Evolutionary conservation across 495 filamentous ascomycete genomes (phyloP), one percentile per base, ranked within the genome.

Genomic region (Talaromyces trachyspermus): DNA sequence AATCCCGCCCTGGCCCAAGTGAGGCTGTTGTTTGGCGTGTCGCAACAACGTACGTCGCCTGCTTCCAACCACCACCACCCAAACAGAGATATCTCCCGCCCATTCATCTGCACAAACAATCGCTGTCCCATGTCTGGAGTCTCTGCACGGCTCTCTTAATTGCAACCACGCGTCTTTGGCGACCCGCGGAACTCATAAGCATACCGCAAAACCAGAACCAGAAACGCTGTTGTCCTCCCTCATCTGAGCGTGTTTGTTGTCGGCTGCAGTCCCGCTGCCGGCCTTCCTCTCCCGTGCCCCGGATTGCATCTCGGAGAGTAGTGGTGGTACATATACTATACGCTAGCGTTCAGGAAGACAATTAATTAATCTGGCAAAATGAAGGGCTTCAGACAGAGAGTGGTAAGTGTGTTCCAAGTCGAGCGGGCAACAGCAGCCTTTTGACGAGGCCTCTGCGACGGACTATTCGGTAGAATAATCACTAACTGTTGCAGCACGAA

Each of bases 371-470:
- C 25, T 23, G 50, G 50, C 49, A 89, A 79, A 71, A 97, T 98
- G 92, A 96, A 95, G 75, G 83, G 88, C 62, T 95, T 98, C 69
- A 85, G 92, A 72, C 88, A 95, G 75, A 85, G 86, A 85, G 94
- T 97, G 74, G 91, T 95, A 77, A 77, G 91, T 85, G 53, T 49
- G 39, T 54, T 54, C 40, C 29, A 25, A 19, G n/a, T n/a, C n/a
- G n/a, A n/a, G n/a, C n/a, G n/a, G n/a, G n/a, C n/a, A n/a, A n/a
- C n/a, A n/a, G n/a, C n/a, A n/a, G n/a, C n/a, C n/a, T n/a, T n/a
- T n/a, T n/a, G n/a, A n/a, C n/a, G n/a, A n/a, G n/a, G n/a, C n/a
- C n/a, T n/a, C n/a, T n/a, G n/a, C n/a, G n/a, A n/a, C n/a, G n/a
- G n/a, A n/a, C n/a, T n/a, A n/a, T n/a, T n/a, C n/a, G n/a, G n/a